phyloP scores from a whole-genome alignment of 75 land plant species.

The Gnetum montanum region DNA sequence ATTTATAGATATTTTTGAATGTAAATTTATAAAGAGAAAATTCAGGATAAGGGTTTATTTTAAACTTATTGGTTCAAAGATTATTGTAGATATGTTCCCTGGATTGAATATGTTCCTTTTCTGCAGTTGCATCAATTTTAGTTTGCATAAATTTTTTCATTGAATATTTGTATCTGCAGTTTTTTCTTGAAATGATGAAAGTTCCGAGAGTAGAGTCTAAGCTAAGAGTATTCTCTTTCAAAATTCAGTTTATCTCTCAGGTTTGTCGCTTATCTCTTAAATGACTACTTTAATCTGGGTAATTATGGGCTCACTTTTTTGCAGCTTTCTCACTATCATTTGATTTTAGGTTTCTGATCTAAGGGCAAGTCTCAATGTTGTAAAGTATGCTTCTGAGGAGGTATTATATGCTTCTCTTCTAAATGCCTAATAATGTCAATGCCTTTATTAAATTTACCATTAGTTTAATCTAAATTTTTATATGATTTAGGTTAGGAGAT shows the following conservation, averaged over 20 bases:
- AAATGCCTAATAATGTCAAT: no score
- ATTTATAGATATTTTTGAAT: no score
- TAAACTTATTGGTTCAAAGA: no score
- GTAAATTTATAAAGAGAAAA: no score
- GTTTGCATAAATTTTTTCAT: background rate
- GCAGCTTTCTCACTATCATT: no score
- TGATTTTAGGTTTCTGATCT: slow-evolving; percentile 67
- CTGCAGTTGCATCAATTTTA: background rate
- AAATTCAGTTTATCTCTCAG: slow-evolving; percentile 87
- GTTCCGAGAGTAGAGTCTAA: slow-evolving; percentile 97
- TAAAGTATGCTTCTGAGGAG: slow-evolving; percentile 75
- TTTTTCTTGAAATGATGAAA: slow-evolving; percentile 93
- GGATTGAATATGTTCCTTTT: background rate
- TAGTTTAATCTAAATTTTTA: no score
- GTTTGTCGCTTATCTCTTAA: slow-evolving; percentile 24
- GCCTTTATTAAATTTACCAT: no score
- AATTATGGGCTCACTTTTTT: background rate
- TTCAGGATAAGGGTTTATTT: no score
- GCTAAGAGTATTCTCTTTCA: slow-evolving; percentile 90
- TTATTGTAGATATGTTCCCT: no score
- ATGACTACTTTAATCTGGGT: no score
- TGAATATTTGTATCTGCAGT: slow-evolving; percentile 62
- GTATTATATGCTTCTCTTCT: slow-evolving; percentile 31
- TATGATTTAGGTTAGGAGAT: slow-evolving; percentile 75
- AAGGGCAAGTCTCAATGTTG: slow-evolving; percentile 46